Percentiles rank a stretch among this genome's conserved stretches.
phyloP scores from a whole-genome alignment of 768 basidiomycete species.

The Lactarius vividus region DNA sequence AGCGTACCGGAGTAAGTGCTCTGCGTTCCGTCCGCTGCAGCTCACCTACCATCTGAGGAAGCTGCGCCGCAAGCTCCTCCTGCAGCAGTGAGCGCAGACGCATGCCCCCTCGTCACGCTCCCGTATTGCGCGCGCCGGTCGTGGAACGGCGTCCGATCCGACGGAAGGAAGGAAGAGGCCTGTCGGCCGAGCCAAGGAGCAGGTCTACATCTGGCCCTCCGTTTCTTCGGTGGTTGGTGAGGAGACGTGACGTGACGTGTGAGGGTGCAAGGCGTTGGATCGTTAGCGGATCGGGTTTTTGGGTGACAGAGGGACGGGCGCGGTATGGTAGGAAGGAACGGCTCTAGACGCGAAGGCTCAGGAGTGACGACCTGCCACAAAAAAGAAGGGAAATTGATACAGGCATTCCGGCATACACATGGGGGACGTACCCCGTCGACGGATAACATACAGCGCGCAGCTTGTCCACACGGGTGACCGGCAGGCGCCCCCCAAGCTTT shows the following conservation, averaged over 20 bases:
- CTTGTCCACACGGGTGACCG: conserved; percentile 49
- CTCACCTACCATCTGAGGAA: conserved; percentile 68
- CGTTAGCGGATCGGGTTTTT: conserved; percentile 10
- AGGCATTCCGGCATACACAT: neutral
- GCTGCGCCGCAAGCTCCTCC: no score
- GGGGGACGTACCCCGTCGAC: conserved; percentile 52
- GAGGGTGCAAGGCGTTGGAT: conserved; percentile 42
- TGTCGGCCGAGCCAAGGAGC: conserved; percentile 3
- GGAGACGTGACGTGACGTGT: conserved; percentile 18
- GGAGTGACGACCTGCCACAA: conserved; percentile 45
- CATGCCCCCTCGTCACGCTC: conserved; percentile 20
- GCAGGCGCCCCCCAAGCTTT: no score
- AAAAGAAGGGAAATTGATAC: conserved; percentile 1
- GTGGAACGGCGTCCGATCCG: conserved; percentile 24
- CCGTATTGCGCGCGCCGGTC: neutral
- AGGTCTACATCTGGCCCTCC: conserved; percentile 8
- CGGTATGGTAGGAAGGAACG: conserved; percentile 46
- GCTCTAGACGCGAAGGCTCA: conserved; percentile 8
- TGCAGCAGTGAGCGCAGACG: no score
- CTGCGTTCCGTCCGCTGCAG: conserved; percentile 68
- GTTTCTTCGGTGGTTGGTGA: neutral
- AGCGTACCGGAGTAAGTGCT: conserved; percentile 72
- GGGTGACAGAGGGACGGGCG: conserved; percentile 36
- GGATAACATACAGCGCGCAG: conserved; percentile 52
- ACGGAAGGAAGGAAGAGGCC: conserved; percentile 31